phyloP scores from a whole-genome alignment of 106 monocot species.

The Dendrobium catenatum region DNA sequence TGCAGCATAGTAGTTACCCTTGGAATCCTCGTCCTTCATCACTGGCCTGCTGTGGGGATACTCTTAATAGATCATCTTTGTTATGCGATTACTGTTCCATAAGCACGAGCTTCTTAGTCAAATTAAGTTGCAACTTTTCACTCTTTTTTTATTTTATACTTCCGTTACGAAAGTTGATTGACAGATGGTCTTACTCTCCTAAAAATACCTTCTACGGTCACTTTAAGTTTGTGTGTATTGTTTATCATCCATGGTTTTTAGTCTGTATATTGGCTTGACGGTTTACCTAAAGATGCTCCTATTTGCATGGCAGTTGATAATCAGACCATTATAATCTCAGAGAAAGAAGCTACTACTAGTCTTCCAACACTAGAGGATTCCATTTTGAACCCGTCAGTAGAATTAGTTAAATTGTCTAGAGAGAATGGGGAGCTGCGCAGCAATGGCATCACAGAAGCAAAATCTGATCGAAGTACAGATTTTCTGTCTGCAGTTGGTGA shows the following conservation, averaged over 20 bases:
- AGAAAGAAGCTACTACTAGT: slow-evolving; percentile 21
- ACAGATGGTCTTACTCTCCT: too few species aligned
- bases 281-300: neutral
- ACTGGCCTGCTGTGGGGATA: too few species aligned
- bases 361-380: slow-evolving; percentile 15
- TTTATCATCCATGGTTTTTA: neutral
- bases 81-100: too few species aligned
- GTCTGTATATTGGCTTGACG: neutral
- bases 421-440: slow-evolving; percentile 64
- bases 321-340: slow-evolving; percentile 7
- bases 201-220: neutral
- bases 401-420: slow-evolving; percentile 20
- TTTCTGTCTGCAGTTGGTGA: slow-evolving; percentile 11
- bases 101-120: too few species aligned
- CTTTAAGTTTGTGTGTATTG: neutral
- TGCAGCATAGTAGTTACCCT: too few species aligned
- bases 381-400: slow-evolving; percentile 18
- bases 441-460: slow-evolving; percentile 53
- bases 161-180: neutral
- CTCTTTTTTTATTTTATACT: neutral
- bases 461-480: slow-evolving; percentile 31
- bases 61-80: too few species aligned
- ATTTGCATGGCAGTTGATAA: slow-evolving; percentile 28
- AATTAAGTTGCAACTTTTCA: neutral
- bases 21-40: too few species aligned